A percentile compares a stretch with the other conserved stretches of the same genome.
These are phyloP conservation scores for Aspergillus texensis DNA, from an alignment of 2,329 filamentous ascomycete species.

Conservation along the genomic window DNA sequence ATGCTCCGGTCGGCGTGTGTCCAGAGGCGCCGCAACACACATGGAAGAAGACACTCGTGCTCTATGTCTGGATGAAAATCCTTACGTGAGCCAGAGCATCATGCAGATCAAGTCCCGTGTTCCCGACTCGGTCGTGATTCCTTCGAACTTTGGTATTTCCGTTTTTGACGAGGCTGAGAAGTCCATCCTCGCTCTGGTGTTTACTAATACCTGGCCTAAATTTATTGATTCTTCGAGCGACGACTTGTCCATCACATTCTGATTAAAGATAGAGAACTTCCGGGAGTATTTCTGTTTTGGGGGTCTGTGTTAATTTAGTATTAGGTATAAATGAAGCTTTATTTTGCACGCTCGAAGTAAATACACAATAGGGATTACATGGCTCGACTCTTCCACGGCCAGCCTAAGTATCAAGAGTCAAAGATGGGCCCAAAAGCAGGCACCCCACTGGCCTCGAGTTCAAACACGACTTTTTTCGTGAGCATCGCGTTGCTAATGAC, in stretches of 20 bases:
- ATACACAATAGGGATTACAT: not conserved
- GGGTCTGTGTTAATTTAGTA: not conserved
- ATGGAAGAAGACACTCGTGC: not conserved
- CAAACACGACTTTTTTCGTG: conserved; percentile 43
- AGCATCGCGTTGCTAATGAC: conserved; percentile 40
- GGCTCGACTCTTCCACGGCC: no score
- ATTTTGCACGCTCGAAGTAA: not conserved
- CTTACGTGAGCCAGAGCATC: not conserved
- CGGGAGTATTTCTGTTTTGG: not conserved
- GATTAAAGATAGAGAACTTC: not conserved
- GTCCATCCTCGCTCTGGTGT: not conserved
- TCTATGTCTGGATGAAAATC: not conserved
- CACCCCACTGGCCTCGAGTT: conserved; percentile 40
- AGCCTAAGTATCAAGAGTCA: not conserved
- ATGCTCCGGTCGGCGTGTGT: not conserved
- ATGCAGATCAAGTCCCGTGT: not conserved
- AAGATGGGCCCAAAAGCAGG: conserved; percentile 29
- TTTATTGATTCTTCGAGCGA: conserved; percentile 1
- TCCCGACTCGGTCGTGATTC: not conserved
- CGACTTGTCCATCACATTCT: not conserved
- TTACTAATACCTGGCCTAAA: not conserved
- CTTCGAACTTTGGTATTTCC: not conserved
- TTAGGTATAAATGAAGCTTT: not conserved
- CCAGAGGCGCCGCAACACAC: not conserved
- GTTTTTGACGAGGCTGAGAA: not conserved